Evolutionary conservation across 108 stramenopile species (phyloP), one percentile per base, ranked within the genome.

Genomic region (Conticribra weissflogii): DNA sequence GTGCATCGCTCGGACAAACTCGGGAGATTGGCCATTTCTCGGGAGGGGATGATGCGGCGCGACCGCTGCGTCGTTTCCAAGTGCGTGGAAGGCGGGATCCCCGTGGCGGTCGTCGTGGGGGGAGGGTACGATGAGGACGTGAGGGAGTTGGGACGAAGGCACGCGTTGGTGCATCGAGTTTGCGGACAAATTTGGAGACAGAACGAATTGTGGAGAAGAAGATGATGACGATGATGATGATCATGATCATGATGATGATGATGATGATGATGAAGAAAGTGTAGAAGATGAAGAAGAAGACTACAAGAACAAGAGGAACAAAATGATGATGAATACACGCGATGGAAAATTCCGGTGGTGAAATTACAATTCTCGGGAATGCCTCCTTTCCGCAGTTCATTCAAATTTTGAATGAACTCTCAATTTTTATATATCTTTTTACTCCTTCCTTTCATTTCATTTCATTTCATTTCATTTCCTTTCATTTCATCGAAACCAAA

Each of bases 81-180:
- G 36, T 90, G 86, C 58, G 85, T 86, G 0, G 65, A 62, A 22
- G 19, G 33, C 2, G 49, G 48, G 9, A 85, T 95, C 21, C 94
- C 91, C 3, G 72, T 95, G 1, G 88, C 89, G 9, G 78, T 63
- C 9, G 89, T 92, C 0, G 66, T 95, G 34, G 89, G 91, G 9
- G 94, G 94, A 14, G 94, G 94, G 15, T 95, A 95, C 66, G 83
- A 86, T 49, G 66, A 60, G 30, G 85, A 89, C 58, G 72, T 86
- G 14, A 73, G 68, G 30, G 78, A 76, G 2, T 47, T 92, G 18
- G 91, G 86, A 1, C 74, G 76, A 47, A 74, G 91, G 49, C 91
- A 92, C 74, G 81, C 88, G 3, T 81, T 87, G 53, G 81, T 92
- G 1, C 85, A 87, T 70, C 81, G 87, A 56, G 88, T 88, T 71